A percentile compares a stretch with the other conserved stretches of the same genome.
Evolutionary conservation across 768 basidiomycete genomes (phyloP).

Genomic region (Russula virescens): DNA sequence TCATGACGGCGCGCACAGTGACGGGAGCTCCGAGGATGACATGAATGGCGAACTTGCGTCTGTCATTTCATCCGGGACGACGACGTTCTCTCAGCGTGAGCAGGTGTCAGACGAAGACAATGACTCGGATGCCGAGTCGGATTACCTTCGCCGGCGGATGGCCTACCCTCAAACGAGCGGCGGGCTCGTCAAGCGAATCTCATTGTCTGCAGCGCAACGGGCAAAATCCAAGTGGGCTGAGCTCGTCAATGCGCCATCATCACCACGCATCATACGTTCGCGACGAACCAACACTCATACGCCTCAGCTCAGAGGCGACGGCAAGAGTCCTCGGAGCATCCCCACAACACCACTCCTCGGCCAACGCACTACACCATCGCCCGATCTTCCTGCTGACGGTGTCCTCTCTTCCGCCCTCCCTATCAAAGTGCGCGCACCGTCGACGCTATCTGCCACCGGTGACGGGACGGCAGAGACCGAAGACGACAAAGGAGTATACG

Average conservation of each 20-base stretch:
- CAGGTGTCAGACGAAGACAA: slow-evolving; percentile 22
- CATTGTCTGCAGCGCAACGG: slow-evolving; percentile 22
- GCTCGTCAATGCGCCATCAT: slow-evolving; percentile 8
- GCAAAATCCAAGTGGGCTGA: slow-evolving; percentile 24
- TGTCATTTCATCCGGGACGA: slow-evolving; percentile 48
- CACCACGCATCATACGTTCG: slow-evolving; percentile 5
- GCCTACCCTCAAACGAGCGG: neutral
- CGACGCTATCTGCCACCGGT: slow-evolving; percentile 21
- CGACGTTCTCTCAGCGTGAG: slow-evolving; percentile 32
- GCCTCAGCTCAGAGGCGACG: neutral
- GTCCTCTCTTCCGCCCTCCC: neutral
- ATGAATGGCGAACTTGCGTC: slow-evolving; percentile 44
- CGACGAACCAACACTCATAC: neutral
- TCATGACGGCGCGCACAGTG: slow-evolving; percentile 24
- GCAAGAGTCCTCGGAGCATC: slow-evolving; percentile 2
- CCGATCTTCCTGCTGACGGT: neutral
- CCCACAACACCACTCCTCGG: slow-evolving; percentile 18
- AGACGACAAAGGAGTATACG: slow-evolving; percentile 64
- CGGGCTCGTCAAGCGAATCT: slow-evolving; percentile 23
- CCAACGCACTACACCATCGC: neutral
- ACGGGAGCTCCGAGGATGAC: slow-evolving; percentile 33
- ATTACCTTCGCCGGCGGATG: slow-evolving; percentile 16
- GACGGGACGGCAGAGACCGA: slow-evolving; percentile 37
- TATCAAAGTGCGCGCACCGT: neutral
- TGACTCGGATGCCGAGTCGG: slow-evolving; percentile 21